Evolutionary conservation across 2,329 filamentous ascomycete species (phyloP).

Genomic region (Sporothrix curviconia): DNA sequence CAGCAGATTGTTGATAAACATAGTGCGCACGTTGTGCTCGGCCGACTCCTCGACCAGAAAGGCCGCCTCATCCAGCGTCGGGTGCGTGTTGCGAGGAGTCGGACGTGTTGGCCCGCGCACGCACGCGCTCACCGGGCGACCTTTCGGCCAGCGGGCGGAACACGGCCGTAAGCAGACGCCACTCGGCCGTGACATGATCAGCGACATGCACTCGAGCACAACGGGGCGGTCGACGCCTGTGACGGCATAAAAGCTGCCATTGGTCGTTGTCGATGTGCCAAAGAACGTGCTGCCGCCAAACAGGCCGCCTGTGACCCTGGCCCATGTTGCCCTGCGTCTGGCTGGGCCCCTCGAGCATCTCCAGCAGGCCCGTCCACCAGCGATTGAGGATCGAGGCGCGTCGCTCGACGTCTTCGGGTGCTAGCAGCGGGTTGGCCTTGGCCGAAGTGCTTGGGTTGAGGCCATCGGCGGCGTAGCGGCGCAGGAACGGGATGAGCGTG

Average conservation of each 20-base stretch:
- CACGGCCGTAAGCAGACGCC: slow-evolving; percentile 65
- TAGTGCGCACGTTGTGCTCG: slow-evolving; percentile 81
- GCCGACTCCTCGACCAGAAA: slow-evolving; percentile 56
- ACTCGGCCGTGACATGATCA: slow-evolving; percentile 85
- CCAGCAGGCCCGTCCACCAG: slow-evolving; percentile 81
- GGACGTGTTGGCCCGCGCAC: slow-evolving; percentile 42
- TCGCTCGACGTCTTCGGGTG: slow-evolving; percentile 76
- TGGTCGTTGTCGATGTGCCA: slow-evolving; percentile 17
- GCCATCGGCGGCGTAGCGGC: slow-evolving; percentile 60
- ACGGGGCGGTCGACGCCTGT: slow-evolving; percentile 77
- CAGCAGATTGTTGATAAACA: slow-evolving; percentile 74
- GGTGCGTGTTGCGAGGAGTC: too few relatives aligned
- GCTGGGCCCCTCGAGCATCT: slow-evolving; percentile 62
- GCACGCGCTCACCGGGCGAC: slow-evolving; percentile 39
- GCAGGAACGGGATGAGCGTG: slow-evolving; percentile 69
- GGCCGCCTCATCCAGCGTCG: slow-evolving; percentile 54
- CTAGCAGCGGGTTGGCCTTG: slow-evolving; percentile 42
- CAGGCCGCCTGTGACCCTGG: slow-evolving; percentile 16
- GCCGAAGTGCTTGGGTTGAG: slow-evolving; percentile 55
- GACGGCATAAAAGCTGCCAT: slow-evolving; percentile 61
- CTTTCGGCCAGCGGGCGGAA: slow-evolving; percentile 58
- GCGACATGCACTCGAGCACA: slow-evolving; percentile 69
- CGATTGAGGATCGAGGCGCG: slow-evolving; percentile 75
- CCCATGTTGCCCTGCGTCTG: slow-evolving; percentile 11
- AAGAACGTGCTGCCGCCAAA: slow-evolving; percentile 14